Evolutionary conservation across 208 protist species (phyloP), one percentile per base, ranked within the genome.

Genomic region (Crithidia brevicula): DNA sequence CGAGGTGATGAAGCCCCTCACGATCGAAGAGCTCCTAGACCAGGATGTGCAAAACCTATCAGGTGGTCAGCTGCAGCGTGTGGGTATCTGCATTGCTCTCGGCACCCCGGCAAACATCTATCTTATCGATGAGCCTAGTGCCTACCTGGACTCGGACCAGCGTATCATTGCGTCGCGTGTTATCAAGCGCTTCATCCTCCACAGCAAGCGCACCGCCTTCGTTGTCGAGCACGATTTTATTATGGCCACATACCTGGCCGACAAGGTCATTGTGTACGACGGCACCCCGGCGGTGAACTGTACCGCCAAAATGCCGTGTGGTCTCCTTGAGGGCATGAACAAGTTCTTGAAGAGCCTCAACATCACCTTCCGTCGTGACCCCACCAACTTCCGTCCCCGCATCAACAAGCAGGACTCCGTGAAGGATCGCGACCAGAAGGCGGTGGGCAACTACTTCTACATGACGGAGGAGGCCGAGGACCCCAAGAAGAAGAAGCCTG

Each of bases 191-290:
- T 99, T 99, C 83, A 99, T 99, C 71, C 88, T 99, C 34, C 98
- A 99, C 88, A 86, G 96, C 51, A 99, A 99, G 85, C 98, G 99
- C 77, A 99, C 98, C 60, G 98, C 97, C 15, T 99, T 99, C 85
- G 92, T 99, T 72, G 99, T 99, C 33, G 99, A 99, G 87, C 99
- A 99, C 90, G 99, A 99, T 83, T 99, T 99, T 83, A 99, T 99
- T 79, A 99, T 99, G 98, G 98, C 98, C 54, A 99, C 98, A 1
- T 99, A 99, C 83, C 88, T 99, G 30, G 99, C 99, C 20, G 98
- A 99, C 81, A 87, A 95, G 58, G 99, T 99, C 47, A 96, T 99
- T 57, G 98, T 99, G 30, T 99, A 99, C 81, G 97, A 99, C 15
- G 99, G 99, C 74, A 84, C 80, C 30, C 99, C 99, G 11, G 91